These are phyloP conservation scores for Magnaporthiopsis poae DNA, from an alignment of 2,329 filamentous ascomycete species.

Conservation along the genomic window DNA sequence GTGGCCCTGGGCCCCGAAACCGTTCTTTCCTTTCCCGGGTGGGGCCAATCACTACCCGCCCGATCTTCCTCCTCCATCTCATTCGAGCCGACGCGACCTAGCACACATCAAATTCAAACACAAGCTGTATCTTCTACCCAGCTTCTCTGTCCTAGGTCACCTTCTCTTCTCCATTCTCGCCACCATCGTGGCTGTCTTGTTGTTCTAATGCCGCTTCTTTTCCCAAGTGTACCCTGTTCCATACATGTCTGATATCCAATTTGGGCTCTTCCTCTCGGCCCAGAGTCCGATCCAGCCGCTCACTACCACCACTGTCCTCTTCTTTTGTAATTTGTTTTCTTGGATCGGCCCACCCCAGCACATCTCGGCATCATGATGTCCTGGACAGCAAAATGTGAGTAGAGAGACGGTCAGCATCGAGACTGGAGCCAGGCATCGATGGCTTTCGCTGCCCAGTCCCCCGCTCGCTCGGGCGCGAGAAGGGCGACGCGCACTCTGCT, in stretches of 20 bases:
- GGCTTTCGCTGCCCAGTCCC: background rate
- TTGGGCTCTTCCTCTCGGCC: background rate
- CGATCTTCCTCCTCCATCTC: background rate
- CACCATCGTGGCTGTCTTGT: background rate
- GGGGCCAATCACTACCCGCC: background rate
- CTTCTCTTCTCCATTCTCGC: background rate
- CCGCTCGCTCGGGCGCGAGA: background rate
- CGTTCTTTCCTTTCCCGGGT: background rate
- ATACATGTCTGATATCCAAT: background rate
- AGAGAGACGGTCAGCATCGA: background rate
- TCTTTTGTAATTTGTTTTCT: background rate
- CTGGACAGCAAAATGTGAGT: background rate
- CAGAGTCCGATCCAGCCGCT: background rate
- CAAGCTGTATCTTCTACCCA: background rate
- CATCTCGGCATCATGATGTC: background rate
- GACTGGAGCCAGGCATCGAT: background rate
- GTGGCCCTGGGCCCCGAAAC: too few relatives aligned
- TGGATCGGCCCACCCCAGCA: background rate
- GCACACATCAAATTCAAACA: background rate
- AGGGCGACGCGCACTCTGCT: background rate
- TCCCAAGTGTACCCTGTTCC: background rate
- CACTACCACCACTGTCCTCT: background rate
- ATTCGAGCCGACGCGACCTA: background rate
- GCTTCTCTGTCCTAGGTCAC: background rate
- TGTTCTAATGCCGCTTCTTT: background rate